These are phyloP conservation scores for Cystofilobasidium macerans DNA, from an alignment of 768 basidiomycete genomes.

Conservation along the genomic window DNA sequence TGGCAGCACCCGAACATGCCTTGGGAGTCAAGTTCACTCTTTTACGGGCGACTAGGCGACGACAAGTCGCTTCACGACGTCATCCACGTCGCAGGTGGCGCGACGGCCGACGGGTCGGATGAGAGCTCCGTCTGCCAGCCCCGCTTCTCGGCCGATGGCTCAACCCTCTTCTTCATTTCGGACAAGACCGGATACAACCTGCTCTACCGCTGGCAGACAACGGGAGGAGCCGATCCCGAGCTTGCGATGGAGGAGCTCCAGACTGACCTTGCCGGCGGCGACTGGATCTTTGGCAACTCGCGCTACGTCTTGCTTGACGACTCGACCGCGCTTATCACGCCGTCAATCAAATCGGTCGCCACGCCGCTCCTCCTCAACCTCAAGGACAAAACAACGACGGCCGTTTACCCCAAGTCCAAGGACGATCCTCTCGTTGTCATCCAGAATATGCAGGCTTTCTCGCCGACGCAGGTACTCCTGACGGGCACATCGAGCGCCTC, in stretches of 20 bases:
- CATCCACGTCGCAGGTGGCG: constrained; percentile 23
- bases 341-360: constrained; percentile 42
- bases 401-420: constrained; percentile 8
- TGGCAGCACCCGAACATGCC: constrained; percentile 62
- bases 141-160: constrained; percentile 43
- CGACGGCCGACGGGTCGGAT: constrained; percentile 48
- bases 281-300: constrained; percentile 48
- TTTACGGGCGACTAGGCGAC: constrained; percentile 46
- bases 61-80: constrained; percentile 9
- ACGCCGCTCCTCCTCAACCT: constrained; percentile 43
- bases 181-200: constrained; percentile 60
- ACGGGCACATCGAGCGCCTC: constrained; percentile 27
- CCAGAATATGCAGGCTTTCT: constrained; percentile 20
- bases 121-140: constrained; percentile 53
- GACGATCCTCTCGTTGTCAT: constrained; percentile 20
- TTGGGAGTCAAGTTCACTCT: constrained; percentile 55
- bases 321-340: constrained; percentile 35
- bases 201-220: constrained; percentile 47
- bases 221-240: neutral
- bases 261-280: constrained; percentile 45
- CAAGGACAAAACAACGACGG: constrained; percentile 20
- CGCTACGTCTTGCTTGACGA: constrained; percentile 41
- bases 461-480: constrained; percentile 27
- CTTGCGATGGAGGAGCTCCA: constrained; percentile 14
- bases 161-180: constrained; percentile 52